Evolutionary conservation across 768 basidiomycete genomes (phyloP).

Genomic region (Glaciozyma martinii): DNA sequence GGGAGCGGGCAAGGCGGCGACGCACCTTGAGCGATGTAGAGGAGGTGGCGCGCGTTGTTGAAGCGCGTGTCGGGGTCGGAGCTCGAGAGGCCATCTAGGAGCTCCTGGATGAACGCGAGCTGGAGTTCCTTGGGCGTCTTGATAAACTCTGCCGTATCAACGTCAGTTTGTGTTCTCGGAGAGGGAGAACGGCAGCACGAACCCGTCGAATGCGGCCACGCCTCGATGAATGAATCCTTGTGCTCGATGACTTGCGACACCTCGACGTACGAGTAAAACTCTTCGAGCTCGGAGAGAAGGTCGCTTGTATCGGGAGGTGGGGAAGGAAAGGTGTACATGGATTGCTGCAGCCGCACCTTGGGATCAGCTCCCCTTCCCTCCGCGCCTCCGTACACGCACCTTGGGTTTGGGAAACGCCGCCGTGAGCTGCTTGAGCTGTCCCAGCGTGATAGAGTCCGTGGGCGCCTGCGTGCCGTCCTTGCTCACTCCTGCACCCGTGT

Average conservation of each 20-base stretch:
- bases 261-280: constrained; percentile 96
- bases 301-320: constrained; percentile 67
- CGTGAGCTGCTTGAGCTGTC: constrained; percentile 5
- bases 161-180: too few relatives aligned
- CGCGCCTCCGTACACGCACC: background rate
- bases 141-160: constrained; percentile 62
- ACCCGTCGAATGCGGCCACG: constrained; percentile 25
- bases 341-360: constrained; percentile 4
- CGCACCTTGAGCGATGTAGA: constrained; percentile 88
- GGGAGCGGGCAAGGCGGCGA: constrained; percentile 17
- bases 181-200: background rate
- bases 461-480: constrained; percentile 2
- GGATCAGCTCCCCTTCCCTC: background rate
- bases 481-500: constrained; percentile 2
- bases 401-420: background rate
- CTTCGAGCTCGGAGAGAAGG: constrained; percentile 89
- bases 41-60: constrained; percentile 71
- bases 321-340: constrained; percentile 30
- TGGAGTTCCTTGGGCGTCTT: constrained; percentile 55
- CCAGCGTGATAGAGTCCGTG: constrained; percentile 6
- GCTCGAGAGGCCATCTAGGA: constrained; percentile 81
- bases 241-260: constrained; percentile 63
- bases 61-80: constrained; percentile 74
- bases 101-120: constrained; percentile 63
- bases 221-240: constrained; percentile 24